Base-by-base conservation (phyloP, 331 rosid species). In the Pyrus hybrid region DNA sequence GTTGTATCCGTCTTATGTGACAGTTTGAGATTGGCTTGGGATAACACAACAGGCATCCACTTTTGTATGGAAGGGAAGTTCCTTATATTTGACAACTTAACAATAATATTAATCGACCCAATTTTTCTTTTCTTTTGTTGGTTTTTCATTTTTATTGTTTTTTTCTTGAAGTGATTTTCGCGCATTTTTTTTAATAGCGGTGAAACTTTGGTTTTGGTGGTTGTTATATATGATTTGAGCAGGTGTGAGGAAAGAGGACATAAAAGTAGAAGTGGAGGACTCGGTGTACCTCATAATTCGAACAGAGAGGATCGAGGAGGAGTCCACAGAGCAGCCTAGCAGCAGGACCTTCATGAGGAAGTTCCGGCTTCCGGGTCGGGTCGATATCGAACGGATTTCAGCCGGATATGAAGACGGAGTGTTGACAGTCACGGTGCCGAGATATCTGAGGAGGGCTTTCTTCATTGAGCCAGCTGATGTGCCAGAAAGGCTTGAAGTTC, bases 161-260 rank as follows among this genome's bases (percentile, higher is more conserved):
- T 35, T 35, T 47, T 6, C 4, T 0, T 0, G 7, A 49, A 49
- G 56, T 49, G 56, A 49, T 49, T 49, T 49, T 49, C 56, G 7
- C 3, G 0, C 56, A 6, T 26, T 26, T 3, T 14, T 20, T 25
- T 35, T 75, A 8, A 35, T 9, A 2, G 9, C 43, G 4, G 43
- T 9, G 12, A 9, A 35, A 35, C 43, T 35, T 35, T 35, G 43
- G 43, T 35, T 35, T 35, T 35, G 43, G 43, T 35, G 43, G 56
- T 53, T 5, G 35, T 72, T 16, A 8, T 17, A 30, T 25, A 20
- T 49, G 56, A 49, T 53, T 23, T 54, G 80, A 72, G 71, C 76
- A 91, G 98, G 92, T 78, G 88, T 87, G 64, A 85, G 88, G 76
- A 91, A 89, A 79, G 92, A 91, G 84, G 97, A 89, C 37, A 80